Evolutionary conservation across 305 asterid species (phyloP).

Genomic region (Coffea humblotiana): DNA sequence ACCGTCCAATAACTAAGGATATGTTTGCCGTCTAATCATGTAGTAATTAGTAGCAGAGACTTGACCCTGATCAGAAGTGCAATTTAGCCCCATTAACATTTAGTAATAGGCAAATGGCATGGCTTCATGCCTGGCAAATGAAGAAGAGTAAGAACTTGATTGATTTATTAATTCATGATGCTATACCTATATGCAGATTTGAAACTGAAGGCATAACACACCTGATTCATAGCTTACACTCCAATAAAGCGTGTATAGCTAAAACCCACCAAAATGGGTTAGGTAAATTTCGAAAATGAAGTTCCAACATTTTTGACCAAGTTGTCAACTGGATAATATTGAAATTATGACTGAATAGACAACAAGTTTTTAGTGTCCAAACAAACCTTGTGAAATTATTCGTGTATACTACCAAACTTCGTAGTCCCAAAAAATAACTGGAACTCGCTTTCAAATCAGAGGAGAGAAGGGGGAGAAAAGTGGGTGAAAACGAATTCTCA

Average conservation of each 20-base stretch:
- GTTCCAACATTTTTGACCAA: background rate
- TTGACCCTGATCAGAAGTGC: background rate
- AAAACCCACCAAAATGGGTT: background rate
- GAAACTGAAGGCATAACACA: background rate
- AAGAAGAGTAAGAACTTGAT: background rate
- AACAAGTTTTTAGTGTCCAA: background rate
- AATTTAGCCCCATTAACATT: background rate
- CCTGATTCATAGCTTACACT: background rate
- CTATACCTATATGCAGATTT: background rate
- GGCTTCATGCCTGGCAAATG: background rate
- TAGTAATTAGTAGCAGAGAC: too few relatives aligned
- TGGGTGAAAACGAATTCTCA: too few relatives aligned
- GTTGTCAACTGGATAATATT: background rate
- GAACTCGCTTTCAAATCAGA: too few relatives aligned
- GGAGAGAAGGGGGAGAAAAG: too few relatives aligned
- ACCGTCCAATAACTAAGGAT: background rate
- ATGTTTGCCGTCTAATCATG: background rate
- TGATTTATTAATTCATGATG: background rate
- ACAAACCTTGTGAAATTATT: background rate
- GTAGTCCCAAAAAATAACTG: too few relatives aligned
- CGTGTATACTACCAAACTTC: too few relatives aligned
- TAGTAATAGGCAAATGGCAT: background rate
- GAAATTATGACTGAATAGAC: background rate
- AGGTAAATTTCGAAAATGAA: background rate
- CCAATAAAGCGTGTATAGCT: background rate